These are phyloP conservation scores for Gossypium davidsonii DNA, from an alignment of 441 rosid species.

Conservation along the genomic window DNA sequence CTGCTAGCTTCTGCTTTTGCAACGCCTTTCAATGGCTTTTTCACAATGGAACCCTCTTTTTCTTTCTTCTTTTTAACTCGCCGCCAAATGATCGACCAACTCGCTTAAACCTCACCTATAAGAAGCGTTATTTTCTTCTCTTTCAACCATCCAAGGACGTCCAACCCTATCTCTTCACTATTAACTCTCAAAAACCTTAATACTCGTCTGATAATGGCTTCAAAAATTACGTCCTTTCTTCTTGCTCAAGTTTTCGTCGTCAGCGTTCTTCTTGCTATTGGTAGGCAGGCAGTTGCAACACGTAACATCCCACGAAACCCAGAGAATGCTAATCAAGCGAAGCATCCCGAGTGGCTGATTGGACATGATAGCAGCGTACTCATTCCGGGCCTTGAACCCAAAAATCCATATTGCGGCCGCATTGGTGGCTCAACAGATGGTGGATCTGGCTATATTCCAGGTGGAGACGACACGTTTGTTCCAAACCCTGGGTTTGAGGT, in stretches of 20 bases:
- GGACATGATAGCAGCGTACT: slow-evolving; percentile 34
- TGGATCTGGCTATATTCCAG: slow-evolving; percentile 30
- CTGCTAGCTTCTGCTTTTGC: not conserved
- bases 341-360: slow-evolving; percentile 47
- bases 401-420: slow-evolving; percentile 30
- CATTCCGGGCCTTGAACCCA: slow-evolving; percentile 46
- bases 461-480: slow-evolving; percentile 47
- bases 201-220: slow-evolving; percentile 28
- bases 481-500: slow-evolving; percentile 56
- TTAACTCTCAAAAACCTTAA: not conserved
- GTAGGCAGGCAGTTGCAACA: slow-evolving; percentile 36
- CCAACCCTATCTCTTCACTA: slow-evolving; percentile 5
- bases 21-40: not conserved
- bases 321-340: slow-evolving; percentile 30
- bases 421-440: slow-evolving; percentile 17
- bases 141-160: slow-evolving; percentile 17
- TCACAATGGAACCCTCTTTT: not conserved
- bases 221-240: slow-evolving; percentile 21
- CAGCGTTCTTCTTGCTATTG: slow-evolving; percentile 29
- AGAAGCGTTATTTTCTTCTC: slow-evolving; percentile 13
- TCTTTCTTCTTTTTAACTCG: slow-evolving; percentile 15
- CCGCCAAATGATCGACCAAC: slow-evolving; percentile 30
- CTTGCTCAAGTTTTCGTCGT: slow-evolving; percentile 18
- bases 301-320: slow-evolving; percentile 31
- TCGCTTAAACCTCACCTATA: slow-evolving; percentile 17